These are phyloP conservation scores for Ophiocordyceps sinensis DNA, from an alignment of 2,329 filamentous ascomycete species.

Conservation along the genomic window DNA sequence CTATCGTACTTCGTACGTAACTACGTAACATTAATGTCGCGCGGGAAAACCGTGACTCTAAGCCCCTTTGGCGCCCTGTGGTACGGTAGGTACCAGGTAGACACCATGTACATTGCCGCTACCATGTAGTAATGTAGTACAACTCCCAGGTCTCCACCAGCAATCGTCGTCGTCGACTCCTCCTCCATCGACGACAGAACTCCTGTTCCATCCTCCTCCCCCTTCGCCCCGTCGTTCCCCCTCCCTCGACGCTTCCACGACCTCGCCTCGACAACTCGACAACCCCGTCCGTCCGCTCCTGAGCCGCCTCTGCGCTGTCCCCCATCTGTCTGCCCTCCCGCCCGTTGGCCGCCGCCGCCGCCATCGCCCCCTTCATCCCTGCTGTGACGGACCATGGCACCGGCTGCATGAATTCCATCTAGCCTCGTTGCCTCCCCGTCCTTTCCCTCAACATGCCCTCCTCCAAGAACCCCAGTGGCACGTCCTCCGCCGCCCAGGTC, in stretches of 20 bases:
- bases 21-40: too few species aligned
- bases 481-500: constrained; percentile 38
- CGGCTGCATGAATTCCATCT: constrained; percentile 16
- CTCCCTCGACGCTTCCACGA: background rate
- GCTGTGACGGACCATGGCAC: constrained; percentile 21
- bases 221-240: background rate
- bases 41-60: too few species aligned
- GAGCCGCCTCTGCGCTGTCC: background rate
- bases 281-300: background rate
- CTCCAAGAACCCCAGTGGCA: constrained; percentile 35
- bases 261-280: background rate
- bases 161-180: background rate
- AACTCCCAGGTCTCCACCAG: background rate
- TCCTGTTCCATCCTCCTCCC: background rate
- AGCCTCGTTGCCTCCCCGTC: background rate
- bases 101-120: too few species aligned
- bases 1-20: too few species aligned
- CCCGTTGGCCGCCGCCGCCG: background rate
- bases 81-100: too few species aligned
- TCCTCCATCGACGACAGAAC: background rate
- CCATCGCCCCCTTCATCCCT: constrained; percentile 1
- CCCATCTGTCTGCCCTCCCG: background rate
- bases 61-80: too few species aligned
- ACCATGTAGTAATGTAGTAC: too few species aligned
- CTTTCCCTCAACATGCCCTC: constrained; percentile 28